Base-by-base conservation (phyloP, 1,139 yeast species). In the Meyerozyma smithsonii region DNA sequence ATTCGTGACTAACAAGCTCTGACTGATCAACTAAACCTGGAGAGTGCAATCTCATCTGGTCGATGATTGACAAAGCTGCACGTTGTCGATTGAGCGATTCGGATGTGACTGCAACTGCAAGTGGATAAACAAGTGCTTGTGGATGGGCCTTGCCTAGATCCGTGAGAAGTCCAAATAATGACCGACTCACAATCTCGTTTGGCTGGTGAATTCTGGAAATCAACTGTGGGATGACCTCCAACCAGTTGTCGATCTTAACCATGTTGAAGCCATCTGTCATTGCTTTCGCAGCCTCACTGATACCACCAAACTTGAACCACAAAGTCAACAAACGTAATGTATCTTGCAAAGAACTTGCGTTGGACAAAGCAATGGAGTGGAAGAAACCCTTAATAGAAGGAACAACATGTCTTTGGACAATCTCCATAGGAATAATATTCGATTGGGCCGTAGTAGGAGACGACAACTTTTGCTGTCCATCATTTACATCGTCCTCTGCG, bases 131-230 rank as follows among this genome's bases (percentile, higher is more conserved):
- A 52, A 94, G 73, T 0, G 97, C 97, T 57, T 94, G 98, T 0
- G 99, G 98, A 61, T 94, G 97, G 1, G 92, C 94, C 50, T 86
- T 82, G 37, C 98, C 98, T 25, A 94, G 69, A 51, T 89, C 96
- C 2, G 96, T 78, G 46, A 94, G 69, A 30, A 94, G 66, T 0
- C 90, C 87, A 52, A 88, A 79, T 42, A 94, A 71, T 0, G 96
- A 79, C 39, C 83, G 72, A 48, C 95, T 82, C 15, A 94, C 96
- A 18, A 79, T 74, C 39, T 85, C 87, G 54, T 92, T 85, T 1
- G 96, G 96, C 56, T 92, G 98, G 57, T 94, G 97, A 48, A 94
- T 92, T 45, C 97, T 85, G 0, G 98, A 89, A 49, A 94, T 92
- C 52, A 94, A 71, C 61, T 94, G 99, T 0, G 99, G 97, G 23